Base-by-base conservation (phyloP, 2,329 filamentous ascomycete genomes). In the Ceratocystis cacaofunesta region DNA sequence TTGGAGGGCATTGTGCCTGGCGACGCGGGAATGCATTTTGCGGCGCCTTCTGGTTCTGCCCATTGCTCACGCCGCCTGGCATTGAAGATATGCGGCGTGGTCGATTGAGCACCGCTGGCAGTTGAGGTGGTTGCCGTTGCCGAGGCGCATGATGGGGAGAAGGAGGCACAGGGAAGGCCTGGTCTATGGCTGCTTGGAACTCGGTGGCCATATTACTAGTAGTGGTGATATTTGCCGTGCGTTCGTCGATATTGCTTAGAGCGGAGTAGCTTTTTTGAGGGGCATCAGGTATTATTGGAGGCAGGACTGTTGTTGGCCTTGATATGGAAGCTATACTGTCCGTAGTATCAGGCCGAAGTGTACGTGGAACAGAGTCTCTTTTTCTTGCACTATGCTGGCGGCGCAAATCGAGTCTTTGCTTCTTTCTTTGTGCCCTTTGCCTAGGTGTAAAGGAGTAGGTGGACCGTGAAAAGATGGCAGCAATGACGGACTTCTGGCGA, bases 41-140 rank as follows among this genome's bases (percentile, higher is more conserved):
- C 15, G 61, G 62, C 4, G 22, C 61, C 25, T 36, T 62, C 17
- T 50, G 55, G n/a, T 25, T 28, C 22, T 60, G 58, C 48, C 36
- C 50, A 25, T 58, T 63, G 66, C 50, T 50, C 63, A 32, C 36
- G 43, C 19, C 48, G 66, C 41, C 68, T 68, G 52, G 71, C 70
- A 19, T 70, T 46, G 69, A 70, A 1, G 75, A 75, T 2, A 76
- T 72, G 67, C 74, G 75, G 64, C 73, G 72, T 10, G 76, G 75
- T 3, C 74, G 71, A 69, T 76, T 76, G 43, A 76, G 71, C 25
- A 69, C 62, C 22, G 41, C 62, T 19, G 65, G 65, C 10, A 46
- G 46, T 28, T 46, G 46, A 28, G 46, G 46, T 25, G 46, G 65
- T 25, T 55, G 61, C 3, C 43, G 61, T 28, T 30, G 41, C 28